Conservation (phyloP, 768 basidiomycete genomes). For the Naematelia aurantialba region DNA sequence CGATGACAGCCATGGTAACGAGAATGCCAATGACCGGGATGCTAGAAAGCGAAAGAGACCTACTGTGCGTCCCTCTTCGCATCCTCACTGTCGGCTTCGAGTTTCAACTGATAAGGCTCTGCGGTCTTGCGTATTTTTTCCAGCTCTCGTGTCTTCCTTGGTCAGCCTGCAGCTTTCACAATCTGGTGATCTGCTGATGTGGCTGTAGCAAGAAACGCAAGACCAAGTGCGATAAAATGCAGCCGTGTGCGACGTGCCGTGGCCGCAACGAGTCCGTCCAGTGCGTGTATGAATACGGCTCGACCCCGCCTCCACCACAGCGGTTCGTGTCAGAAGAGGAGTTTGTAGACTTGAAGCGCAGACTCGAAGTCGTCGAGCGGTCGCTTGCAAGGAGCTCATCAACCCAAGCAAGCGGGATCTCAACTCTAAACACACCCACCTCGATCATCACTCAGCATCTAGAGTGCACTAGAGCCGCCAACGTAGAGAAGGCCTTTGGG, state of each 20-base stretch:
- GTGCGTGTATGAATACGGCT: slow-evolving; percentile 8
- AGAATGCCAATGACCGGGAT: too few relatives aligned
- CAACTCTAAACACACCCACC: neutral
- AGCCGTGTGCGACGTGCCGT: slow-evolving; percentile 8
- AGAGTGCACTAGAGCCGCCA: neutral
- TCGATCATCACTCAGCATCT: neutral
- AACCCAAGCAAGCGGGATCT: too few relatives aligned
- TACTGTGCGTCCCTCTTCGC: neutral
- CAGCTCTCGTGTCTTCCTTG: slow-evolving; percentile 5
- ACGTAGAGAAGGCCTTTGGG: neutral
- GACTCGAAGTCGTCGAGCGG: neutral
- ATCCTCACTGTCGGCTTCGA: neutral
- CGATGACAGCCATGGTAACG: neutral
- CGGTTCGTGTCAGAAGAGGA: neutral
- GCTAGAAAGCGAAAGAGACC: neutral
- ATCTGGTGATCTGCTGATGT: too few relatives aligned
- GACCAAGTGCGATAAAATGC: slow-evolving; percentile 12
- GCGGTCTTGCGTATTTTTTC: too few relatives aligned
- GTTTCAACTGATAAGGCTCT: neutral
- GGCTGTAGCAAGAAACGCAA: slow-evolving; percentile 7
- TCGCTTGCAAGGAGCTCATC: neutral
- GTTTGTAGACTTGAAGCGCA: neutral
- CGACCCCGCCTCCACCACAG: neutral
- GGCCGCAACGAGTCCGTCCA: neutral
- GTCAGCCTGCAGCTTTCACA: too few relatives aligned